Evolutionary conservation across 306 rosid species (phyloP), one percentile per base, ranked within the genome.

Genomic region (Vigna radiata): DNA sequence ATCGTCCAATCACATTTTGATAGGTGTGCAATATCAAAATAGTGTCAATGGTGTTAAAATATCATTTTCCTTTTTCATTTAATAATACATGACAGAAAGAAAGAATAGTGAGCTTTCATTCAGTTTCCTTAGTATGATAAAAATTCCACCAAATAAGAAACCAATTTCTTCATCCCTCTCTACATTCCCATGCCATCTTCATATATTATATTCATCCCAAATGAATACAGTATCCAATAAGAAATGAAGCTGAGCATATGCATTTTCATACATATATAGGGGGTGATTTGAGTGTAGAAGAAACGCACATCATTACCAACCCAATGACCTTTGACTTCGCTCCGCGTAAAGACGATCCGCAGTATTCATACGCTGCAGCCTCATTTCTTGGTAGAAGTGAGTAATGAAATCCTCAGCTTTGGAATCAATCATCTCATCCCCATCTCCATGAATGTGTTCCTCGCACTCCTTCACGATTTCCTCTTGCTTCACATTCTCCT

Each of bases 371-470:
- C 83, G 88, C 60, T 94, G 97, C 81, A 88, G 76, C 81, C 23
- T 86, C 80, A 94, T 94, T 56, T 94, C 86, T 14, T 80, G 3
- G 13, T 94, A 94, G 77, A 94, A 91, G 14, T 82, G 86, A 37
- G 94, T 88, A 16, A 94, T 94, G 73, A 90, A 91, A 69, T 86
- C 89, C 2, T 94, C 97, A 0, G 96, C 98, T 73, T 86, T 94
- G 4, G 61, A 79, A 75, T 94, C 97, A 44, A 94, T 90, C 86
- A 63, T 85, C 37, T 77, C 62, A 59, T 93, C 97, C 1, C 81
- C 92, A 5, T 77, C 59, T 2, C 43, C 50, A 53, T 53, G 6
- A 36, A 5, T 21, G 7, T 15, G 39, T 13, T 47, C 75, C 0
- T 53, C 29, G 41, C 65, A 18, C 17, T 54, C 64, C 31, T 75